Evolutionary conservation across 2,329 filamentous ascomycete species (phyloP), one percentile per base, ranked within the genome.

Genomic region (Fusarium acutatum): DNA sequence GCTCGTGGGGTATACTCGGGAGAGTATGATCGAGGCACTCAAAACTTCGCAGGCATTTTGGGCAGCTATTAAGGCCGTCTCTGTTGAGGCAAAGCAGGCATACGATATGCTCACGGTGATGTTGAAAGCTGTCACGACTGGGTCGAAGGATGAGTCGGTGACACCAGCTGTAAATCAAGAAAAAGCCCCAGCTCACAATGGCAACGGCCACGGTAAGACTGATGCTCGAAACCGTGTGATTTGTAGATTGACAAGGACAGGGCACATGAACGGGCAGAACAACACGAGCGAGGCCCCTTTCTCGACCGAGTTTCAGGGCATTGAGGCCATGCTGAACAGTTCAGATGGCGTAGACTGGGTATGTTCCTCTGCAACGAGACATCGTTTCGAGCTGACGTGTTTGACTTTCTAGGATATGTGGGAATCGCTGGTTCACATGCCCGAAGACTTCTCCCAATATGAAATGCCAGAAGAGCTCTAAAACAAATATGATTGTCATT

Each of bases 301-400:
- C 24, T 44, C 64, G 8, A 37, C 43, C 2, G 66, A 69, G 1
- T 69, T 74, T 6, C 64, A 72, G 9, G 71, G 61, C 6, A 64
- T 74, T 14, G 68, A 65, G 15, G 62, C 54, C 10, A 74, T 75
- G 62, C 15, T 75, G 9, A 65, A 65, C 15, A 67, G 50, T 11
- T 65, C 73, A 0, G 73, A 75, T 6, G 61, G 63, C 12, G 60
- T 75, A 9, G 64, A 75, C 18, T 75, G 73, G 73, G 73, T 76
- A 56, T n/a, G 56, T 61, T 13, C 1, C 1, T 9, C 3, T 10
- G 0, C 3, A 6, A 2, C 6, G 1, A 28, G 5, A 32, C 5
- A 13, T 1, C 5, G 1, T n/a, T 5, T 4, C 7, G 1, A 35
- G 37, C 67, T 71, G 9, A 71, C 6, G 1, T 9, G 1, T 14